Base-by-base conservation (phyloP, 805 yeast species). In the Candida krabiensis region DNA sequence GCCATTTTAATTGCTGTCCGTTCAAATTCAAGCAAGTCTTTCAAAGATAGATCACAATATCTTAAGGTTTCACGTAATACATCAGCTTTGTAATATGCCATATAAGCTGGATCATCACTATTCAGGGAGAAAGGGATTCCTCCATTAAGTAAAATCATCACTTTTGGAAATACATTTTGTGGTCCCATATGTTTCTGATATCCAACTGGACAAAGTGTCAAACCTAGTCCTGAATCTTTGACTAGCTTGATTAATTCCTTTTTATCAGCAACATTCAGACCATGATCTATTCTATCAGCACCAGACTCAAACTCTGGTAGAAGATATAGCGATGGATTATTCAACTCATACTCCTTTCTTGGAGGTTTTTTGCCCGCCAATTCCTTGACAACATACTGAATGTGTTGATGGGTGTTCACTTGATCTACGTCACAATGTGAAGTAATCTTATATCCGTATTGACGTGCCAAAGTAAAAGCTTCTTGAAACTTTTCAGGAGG, bases 361-460 rank as follows among this genome's bases (percentile, higher is more conserved):
- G 42, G 34, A 4, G 43, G 46, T 18, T 38, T 41, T 12, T 33
- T 24, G 4, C 54, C 54, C 21, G 45, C 52, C 13, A 50, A 37
- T 26, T 48, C 47, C 11, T 27, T 41, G 9, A 32, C 43, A 13
- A 40, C 53, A 28, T 40, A 46, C 18, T 56, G 38, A 26, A 70
- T 71, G 37, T 57, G 66, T 5, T 66, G 52, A 45, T 64, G 66
- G 42, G 66, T 70, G 27, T 72, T 70, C 43, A 64, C 69, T 48
- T 70, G 74, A 36, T 73, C 73, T 14, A 70, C 75, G 43, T 70
- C 74, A 19, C 74, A 71, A 28, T 73, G 70, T 31, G 69, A 58
- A 8, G 67, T 64, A 11, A 65, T 63, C 27, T 62, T 43, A n/a
- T 71, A 71, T 41, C 55, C 65, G 32, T 55, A 52, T 12, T 53